Evolutionary conservation across 2,329 filamentous ascomycete genomes (phyloP).

Genomic region (Scorias spongiosa): DNA sequence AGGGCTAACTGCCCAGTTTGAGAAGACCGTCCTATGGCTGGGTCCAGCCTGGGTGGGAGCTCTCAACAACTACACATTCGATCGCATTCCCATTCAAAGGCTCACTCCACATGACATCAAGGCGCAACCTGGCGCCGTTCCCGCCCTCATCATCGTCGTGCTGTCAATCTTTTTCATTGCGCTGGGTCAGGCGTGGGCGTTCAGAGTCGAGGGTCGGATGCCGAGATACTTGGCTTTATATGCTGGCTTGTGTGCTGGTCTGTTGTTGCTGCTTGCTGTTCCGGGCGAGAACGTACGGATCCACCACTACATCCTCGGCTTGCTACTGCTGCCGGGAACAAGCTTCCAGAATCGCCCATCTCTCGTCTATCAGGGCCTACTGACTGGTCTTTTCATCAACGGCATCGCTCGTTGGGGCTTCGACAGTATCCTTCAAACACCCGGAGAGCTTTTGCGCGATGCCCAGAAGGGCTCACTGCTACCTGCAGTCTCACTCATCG

Average conservation of each 20-base stretch:
- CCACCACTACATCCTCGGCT: conserved; percentile 78
- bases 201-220: conserved; percentile 67
- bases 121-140: conserved; percentile 71
- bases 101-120: conserved; percentile 71
- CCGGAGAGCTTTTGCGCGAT: conserved; percentile 46
- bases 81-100: conserved; percentile 76
- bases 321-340: conserved; percentile 72
- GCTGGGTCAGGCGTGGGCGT: conserved; percentile 60
- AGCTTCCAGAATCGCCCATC: conserved; percentile 69
- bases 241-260: conserved; percentile 43
- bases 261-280: conserved; percentile 53
- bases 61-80: conserved; percentile 83
- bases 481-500: conserved; percentile 28
- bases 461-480: conserved; percentile 39
- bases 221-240: conserved; percentile 63
- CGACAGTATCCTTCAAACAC: conserved; percentile 68
- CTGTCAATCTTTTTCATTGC: conserved; percentile 50
- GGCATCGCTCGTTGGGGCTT: conserved; percentile 86
- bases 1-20: conserved; percentile 62
- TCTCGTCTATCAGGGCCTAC: conserved; percentile 69
- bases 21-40: conserved; percentile 77
- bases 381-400: conserved; percentile 81
- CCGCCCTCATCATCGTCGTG: conserved; percentile 63
- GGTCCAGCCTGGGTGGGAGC: conserved; percentile 77
- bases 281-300: conserved; percentile 68